Evolutionary conservation across 2,329 filamentous ascomycete genomes (phyloP).

Genomic region (Thermomyces lanuginosus): DNA sequence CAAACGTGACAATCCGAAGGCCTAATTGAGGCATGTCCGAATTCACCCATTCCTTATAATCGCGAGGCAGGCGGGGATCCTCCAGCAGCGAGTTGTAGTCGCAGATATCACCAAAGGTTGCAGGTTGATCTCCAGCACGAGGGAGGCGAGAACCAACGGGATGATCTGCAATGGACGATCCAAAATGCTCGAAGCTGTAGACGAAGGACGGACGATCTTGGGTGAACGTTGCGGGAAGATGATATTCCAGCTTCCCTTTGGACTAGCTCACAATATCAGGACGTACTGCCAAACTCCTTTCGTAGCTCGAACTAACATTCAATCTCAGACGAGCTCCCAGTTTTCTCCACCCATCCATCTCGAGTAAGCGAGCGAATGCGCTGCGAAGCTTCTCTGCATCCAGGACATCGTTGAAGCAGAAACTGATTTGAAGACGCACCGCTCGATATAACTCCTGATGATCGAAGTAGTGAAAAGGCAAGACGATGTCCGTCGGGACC

Average conservation of each 20-base stretch:
- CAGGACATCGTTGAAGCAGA: slow-evolving; percentile 33
- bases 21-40: slow-evolving; percentile 31
- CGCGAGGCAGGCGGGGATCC: slow-evolving; percentile 12
- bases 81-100: too few relatives aligned
- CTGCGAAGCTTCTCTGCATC: slow-evolving; percentile 24
- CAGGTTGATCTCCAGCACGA: slow-evolving; percentile 12
- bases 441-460: slow-evolving; percentile 1
- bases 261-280: neutral
- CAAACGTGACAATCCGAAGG: slow-evolving; percentile 34
- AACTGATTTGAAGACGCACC: slow-evolving; percentile 10
- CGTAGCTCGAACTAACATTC: slow-evolving; percentile 24
- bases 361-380: slow-evolving; percentile 24
- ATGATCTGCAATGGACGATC: slow-evolving; percentile 26
- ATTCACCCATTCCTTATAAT: slow-evolving; percentile 25
- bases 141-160: slow-evolving; percentile 26
- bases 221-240: slow-evolving; percentile 24
- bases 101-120: too few relatives aligned
- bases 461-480: slow-evolving; percentile 5
- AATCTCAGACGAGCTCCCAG: slow-evolving; percentile 30
- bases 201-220: slow-evolving; percentile 24
- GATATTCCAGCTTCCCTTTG: slow-evolving; percentile 23
- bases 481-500: slow-evolving; percentile 4
- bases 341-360: slow-evolving; percentile 32
- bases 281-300: too few relatives aligned
- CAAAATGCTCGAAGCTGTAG: slow-evolving; percentile 24